Conservation (phyloP, 2,329 filamentous ascomycete genomes). For the Chalaropsis ovoidea region DNA sequence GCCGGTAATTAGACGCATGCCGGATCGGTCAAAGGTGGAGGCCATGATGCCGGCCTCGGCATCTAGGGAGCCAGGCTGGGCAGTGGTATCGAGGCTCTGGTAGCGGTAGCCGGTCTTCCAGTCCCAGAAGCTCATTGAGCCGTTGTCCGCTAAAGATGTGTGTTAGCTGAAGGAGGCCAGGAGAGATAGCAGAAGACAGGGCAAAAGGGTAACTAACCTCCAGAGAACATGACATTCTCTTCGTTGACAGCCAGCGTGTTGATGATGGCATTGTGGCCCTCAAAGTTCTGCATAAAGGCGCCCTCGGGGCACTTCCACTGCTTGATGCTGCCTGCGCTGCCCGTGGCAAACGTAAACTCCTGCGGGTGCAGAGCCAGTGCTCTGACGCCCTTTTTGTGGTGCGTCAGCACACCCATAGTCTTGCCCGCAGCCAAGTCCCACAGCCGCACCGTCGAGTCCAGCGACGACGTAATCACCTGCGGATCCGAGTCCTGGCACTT, state of each 20-base stretch:
- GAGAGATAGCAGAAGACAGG: background rate
- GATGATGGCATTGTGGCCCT: slow-evolving; percentile 92
- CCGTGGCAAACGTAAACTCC: slow-evolving; percentile 93
- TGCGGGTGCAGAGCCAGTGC: slow-evolving; percentile 73
- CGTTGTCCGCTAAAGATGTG: slow-evolving; percentile 57
- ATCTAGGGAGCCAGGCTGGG: slow-evolving; percentile 86
- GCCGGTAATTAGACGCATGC: slow-evolving; percentile 79
- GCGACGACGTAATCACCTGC: slow-evolving; percentile 84
- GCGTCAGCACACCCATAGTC: slow-evolving; percentile 88
- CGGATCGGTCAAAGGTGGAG: slow-evolving; percentile 82
- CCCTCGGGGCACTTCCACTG: slow-evolving; percentile 99
- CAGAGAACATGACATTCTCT: slow-evolving; percentile 89
- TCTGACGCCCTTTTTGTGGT: slow-evolving; percentile 96
- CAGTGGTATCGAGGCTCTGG: slow-evolving; percentile 79
- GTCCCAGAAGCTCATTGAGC: slow-evolving; percentile 95
- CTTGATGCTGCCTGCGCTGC: slow-evolving; percentile 88
- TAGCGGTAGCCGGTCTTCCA: slow-evolving; percentile 95
- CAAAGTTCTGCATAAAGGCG: slow-evolving; percentile 98
- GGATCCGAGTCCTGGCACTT: slow-evolving; percentile 94
- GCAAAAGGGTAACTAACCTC: slow-evolving; percentile 39
- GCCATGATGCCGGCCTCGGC: slow-evolving; percentile 93
- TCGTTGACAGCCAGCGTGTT: slow-evolving; percentile 90
- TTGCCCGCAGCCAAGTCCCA: slow-evolving; percentile 97
- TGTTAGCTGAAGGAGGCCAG: background rate
- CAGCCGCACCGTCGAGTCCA: slow-evolving; percentile 81